These are phyloP conservation scores for Aspergillus flavus DNA, from an alignment of 2,329 filamentous ascomycete species.

Conservation along the genomic window DNA sequence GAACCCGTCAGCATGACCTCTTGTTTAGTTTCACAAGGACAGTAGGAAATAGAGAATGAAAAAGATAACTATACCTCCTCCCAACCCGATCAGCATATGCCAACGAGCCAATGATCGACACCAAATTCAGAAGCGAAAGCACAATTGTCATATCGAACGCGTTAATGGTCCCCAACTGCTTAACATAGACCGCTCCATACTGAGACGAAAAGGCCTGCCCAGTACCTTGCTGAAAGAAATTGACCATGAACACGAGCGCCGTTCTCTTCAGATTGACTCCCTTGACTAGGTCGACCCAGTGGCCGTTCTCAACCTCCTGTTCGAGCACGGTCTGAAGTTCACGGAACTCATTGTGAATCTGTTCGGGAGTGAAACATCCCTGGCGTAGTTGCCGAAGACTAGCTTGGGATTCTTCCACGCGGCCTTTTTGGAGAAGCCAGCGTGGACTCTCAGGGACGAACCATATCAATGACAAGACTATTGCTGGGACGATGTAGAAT, in stretches of 20 bases:
- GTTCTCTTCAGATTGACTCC: conserved; percentile 27
- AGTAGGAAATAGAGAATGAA: background rate
- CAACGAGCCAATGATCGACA: background rate
- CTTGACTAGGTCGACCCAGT: conserved; percentile 22
- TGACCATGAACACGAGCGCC: conserved; percentile 21
- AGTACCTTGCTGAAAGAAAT: conserved; percentile 29
- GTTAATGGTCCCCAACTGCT: conserved; percentile 25
- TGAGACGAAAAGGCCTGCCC: conserved; percentile 22
- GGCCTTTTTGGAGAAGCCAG: conserved; percentile 33
- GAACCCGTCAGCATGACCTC: background rate
- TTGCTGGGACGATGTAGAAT: conserved; percentile 37
- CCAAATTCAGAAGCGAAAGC: background rate
- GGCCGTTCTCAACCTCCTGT: conserved; percentile 23
- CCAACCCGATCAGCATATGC: background rate
- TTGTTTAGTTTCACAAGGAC: background rate
- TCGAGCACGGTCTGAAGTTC: conserved; percentile 2
- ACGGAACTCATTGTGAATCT: background rate
- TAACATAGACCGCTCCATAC: conserved; percentile 28
- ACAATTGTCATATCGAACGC: background rate
- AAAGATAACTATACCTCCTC: background rate
- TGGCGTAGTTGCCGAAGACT: conserved; percentile 24
- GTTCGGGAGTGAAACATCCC: background rate
- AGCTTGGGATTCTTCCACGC: conserved; percentile 31
- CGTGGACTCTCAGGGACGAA: conserved; percentile 32
- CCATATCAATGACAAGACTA: conserved; percentile 29